These are phyloP conservation scores for Arabidopsis lyrata DNA, from an alignment of 441 rosid genomes.

Conservation along the genomic window DNA sequence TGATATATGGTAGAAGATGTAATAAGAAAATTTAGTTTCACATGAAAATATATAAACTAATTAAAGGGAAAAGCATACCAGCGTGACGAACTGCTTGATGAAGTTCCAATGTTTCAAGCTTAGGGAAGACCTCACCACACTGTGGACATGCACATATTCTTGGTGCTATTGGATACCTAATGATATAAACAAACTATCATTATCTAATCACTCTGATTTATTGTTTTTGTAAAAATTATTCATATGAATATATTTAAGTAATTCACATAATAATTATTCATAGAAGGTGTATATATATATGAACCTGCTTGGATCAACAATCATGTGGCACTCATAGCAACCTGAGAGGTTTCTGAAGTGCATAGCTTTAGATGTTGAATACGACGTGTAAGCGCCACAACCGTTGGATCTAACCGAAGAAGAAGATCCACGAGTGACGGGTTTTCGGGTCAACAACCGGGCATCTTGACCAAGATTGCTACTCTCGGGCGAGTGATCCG, in stretches of 20 bases:
- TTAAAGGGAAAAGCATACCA: slow-evolving; percentile 47
- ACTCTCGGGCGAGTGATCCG: slow-evolving; percentile 85
- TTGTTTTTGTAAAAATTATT: neutral
- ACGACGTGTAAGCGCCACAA: slow-evolving; percentile 40
- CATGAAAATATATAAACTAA: neutral
- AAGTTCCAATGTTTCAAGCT: slow-evolving; percentile 82
- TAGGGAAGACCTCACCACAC: slow-evolving; percentile 90
- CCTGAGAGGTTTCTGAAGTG: slow-evolving; percentile 91
- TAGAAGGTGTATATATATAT: neutral
- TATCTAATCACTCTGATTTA: neutral
- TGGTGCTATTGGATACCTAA: slow-evolving; percentile 69
- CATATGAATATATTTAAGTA: neutral
- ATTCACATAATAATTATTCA: neutral
- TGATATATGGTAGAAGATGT: too few relatives aligned
- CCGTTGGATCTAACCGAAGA: slow-evolving; percentile 59
- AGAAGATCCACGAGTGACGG: slow-evolving; percentile 43
- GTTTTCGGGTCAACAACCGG: slow-evolving; percentile 61
- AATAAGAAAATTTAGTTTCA: neutral
- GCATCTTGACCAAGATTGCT: slow-evolving; percentile 76
- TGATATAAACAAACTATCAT: neutral
- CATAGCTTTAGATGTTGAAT: slow-evolving; percentile 70
- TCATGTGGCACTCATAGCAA: slow-evolving; percentile 91
- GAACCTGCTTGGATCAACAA: slow-evolving; percentile 90
- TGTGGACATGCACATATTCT: slow-evolving; percentile 72
- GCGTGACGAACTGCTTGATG: slow-evolving; percentile 97